Conservation (phyloP, 2,329 filamentous ascomycete genomes). For the Diaporthe sp. region DNA sequence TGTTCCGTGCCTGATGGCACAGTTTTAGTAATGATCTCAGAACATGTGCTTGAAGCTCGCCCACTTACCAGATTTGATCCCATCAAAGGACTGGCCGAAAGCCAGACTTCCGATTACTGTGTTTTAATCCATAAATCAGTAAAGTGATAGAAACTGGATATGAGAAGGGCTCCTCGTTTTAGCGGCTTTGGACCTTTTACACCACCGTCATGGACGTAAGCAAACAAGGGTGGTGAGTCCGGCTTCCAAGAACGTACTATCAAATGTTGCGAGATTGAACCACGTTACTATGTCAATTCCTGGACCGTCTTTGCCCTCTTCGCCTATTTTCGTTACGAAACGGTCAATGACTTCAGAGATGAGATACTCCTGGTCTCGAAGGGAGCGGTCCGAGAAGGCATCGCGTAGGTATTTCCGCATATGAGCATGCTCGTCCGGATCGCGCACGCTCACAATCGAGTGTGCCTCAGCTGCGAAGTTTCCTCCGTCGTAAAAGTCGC, state of each 20-base stretch:
- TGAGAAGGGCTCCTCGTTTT: neutral
- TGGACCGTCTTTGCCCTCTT: slow-evolving; percentile 33
- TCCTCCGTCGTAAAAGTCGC: slow-evolving; percentile 42
- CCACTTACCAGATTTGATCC: slow-evolving; percentile 41
- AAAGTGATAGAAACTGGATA: too few relatives aligned
- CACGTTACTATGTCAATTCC: slow-evolving; percentile 45
- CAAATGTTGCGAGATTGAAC: slow-evolving; percentile 49
- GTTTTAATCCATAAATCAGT: neutral
- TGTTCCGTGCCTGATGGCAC: slow-evolving; percentile 38
- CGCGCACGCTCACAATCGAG: slow-evolving; percentile 42
- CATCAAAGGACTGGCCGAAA: slow-evolving; percentile 52
- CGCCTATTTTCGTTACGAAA: slow-evolving; percentile 9
- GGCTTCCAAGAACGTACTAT: slow-evolving; percentile 34
- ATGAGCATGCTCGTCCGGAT: slow-evolving; percentile 39
- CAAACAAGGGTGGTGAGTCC: neutral
- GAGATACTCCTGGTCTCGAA: slow-evolving; percentile 18
- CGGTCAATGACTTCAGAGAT: slow-evolving; percentile 21
- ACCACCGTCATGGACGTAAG: neutral
- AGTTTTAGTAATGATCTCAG: neutral
- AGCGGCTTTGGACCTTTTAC: too few relatives aligned
- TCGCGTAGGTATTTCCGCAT: slow-evolving; percentile 41
- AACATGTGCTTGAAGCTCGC: rapidly evolving
- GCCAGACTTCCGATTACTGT: slow-evolving; percentile 52
- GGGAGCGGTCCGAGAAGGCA: slow-evolving; percentile 33
- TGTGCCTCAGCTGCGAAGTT: slow-evolving; percentile 36